A percentile compares a stretch with the other conserved stretches of the same genome.
phyloP scores from a whole-genome alignment of 2,329 filamentous ascomycete genomes.

The Cladophialophora chaetospira region DNA sequence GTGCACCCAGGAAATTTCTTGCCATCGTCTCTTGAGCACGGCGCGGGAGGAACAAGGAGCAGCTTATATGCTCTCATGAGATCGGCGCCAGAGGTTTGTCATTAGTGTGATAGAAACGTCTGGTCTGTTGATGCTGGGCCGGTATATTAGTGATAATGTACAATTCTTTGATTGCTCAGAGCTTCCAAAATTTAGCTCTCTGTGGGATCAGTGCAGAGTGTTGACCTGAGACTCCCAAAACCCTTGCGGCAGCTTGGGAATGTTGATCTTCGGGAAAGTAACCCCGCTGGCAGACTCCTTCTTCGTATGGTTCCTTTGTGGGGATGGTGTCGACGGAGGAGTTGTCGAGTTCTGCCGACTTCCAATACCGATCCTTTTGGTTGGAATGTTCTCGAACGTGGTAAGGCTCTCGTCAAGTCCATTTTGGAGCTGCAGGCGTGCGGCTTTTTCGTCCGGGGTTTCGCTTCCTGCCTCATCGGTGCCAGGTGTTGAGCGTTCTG shows the following conservation, averaged over 20 bases:
- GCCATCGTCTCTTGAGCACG: no score
- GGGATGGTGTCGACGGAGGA: slow-evolving; percentile 27
- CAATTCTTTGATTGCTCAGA: no score
- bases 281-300: slow-evolving; percentile 22
- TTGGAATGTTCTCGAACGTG: slow-evolving; percentile 31
- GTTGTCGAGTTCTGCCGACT: slow-evolving; percentile 16
- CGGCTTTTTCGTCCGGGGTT: slow-evolving; percentile 17
- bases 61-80: no score
- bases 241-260: slow-evolving; percentile 29
- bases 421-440: slow-evolving; percentile 25
- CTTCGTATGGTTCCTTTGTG: slow-evolving; percentile 17
- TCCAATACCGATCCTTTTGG: slow-evolving; percentile 17
- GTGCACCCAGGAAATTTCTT: no score
- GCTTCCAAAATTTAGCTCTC: not conserved
- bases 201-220: slow-evolving; percentile 22
- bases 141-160: no score
- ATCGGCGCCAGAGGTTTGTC: no score
- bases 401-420: slow-evolving; percentile 30
- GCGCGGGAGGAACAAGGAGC: no score
- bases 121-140: no score
- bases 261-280: slow-evolving; percentile 32
- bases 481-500: slow-evolving; percentile 9
- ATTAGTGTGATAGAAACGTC: no score
- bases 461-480: slow-evolving; percentile 14
- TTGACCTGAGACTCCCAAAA: slow-evolving; percentile 33